Base-by-base conservation (phyloP, 192 early-diverging fungal species). In the Helicostylum pulchrum region DNA sequence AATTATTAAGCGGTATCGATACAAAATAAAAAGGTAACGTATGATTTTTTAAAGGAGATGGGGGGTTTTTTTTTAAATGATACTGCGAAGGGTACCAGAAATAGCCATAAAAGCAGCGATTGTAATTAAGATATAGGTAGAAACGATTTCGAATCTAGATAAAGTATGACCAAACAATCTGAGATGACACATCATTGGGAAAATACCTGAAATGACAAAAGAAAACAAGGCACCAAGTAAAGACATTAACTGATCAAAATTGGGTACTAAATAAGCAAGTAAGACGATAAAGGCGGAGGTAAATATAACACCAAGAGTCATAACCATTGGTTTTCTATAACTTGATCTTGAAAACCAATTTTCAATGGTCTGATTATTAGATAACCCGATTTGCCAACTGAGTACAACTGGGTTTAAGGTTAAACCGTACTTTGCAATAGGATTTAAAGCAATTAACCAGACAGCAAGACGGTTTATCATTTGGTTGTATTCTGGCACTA, bases 371-470 rank as follows among this genome's bases (percentile, higher is more conserved):
- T 65, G 39, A 36, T 62, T 60, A 34, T 54, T 57, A 36, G 43
- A 62, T n/a, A 71, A 56, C 44, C 43, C 65, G 21, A 78, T 61
- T 64, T 80, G 79, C 62, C 75, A 71, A 6, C 71, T 81, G 7
- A 79, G 32, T 53, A 80, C 79, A 7, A 90, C 77, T 8, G 89
- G 89, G 14, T 82, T 85, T 20, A 88, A 62, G 10, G 76, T 81
- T n/a, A 90, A 65, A 12, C 85, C 85, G 66, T 88, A 90, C 58
- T 90, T 90, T 31, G 89, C 87, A 56, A 88, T 68, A 2, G 89
- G 88, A 52, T 91, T 90, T 23, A 90, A 64, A 6, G 87, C 88
- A 15, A 90, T 79, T 7, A 91, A 67, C 51, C 72, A 78, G 39
- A 91, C 61, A 11, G 86, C 90, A 14, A 90, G 59, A 4, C 78